These are phyloP conservation scores for Candida tibetensis DNA, from an alignment of 805 yeast genomes.

Conservation along the genomic window DNA sequence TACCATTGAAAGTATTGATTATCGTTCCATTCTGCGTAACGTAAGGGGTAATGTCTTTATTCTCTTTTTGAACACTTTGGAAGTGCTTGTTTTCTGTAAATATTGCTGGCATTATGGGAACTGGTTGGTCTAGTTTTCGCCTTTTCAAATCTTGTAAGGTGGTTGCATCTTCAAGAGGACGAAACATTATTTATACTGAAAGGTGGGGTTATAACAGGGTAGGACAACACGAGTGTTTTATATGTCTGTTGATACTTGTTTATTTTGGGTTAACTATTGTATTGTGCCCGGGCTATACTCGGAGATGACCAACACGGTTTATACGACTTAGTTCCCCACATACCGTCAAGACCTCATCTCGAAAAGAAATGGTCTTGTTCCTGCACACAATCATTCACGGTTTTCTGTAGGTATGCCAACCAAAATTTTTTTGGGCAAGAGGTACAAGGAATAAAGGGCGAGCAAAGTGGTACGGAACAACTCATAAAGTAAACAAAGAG, in stretches of 20 bases:
- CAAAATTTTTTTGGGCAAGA: too few species aligned
- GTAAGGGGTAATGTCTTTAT: neutral
- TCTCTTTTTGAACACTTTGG: too few species aligned
- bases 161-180: neutral
- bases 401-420: too few species aligned
- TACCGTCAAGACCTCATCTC: neutral
- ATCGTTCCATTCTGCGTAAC: slow-evolving; percentile 2
- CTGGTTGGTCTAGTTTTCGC: slow-evolving; percentile 9
- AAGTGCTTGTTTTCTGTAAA: neutral
- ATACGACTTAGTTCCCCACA: too few species aligned
- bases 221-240: too few species aligned
- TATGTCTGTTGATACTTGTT: neutral
- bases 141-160: slow-evolving; percentile 4
- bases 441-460: too few species aligned
- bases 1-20: slow-evolving; percentile 4
- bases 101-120: slow-evolving; percentile 4
- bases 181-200: neutral
- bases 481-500: too few species aligned
- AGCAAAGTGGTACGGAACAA: too few species aligned
- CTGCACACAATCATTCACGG: neutral
- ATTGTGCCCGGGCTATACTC: neutral
- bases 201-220: neutral
- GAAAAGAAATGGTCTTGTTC: neutral
- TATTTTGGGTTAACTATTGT: neutral
- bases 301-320: too few species aligned